These are phyloP conservation scores for Paramecium octaurelia DNA, from an alignment of 73 alveolate species.

Conservation along the genomic window DNA sequence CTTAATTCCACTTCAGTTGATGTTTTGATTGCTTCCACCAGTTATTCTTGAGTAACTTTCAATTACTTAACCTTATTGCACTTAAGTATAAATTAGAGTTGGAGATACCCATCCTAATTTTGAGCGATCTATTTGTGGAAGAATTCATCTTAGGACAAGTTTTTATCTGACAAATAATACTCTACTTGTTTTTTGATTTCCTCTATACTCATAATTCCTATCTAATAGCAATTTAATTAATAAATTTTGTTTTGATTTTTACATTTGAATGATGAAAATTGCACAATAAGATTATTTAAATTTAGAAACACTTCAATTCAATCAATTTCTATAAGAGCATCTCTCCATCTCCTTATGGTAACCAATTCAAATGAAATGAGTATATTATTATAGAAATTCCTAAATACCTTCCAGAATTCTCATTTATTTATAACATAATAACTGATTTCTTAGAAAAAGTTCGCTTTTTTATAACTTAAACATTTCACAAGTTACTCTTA, in stretches of 20 bases:
- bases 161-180: constrained; percentile 88
- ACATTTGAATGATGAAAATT: background rate
- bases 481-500: too few species aligned
- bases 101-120: constrained; percentile 76
- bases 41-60: constrained; percentile 69
- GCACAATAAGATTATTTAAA: background rate
- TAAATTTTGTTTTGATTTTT: background rate
- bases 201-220: background rate
- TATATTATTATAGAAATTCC: background rate
- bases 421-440: background rate
- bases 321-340: too few species aligned
- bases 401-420: background rate
- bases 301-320: background rate
- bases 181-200: constrained; percentile 67
- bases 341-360: background rate
- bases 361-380: background rate
- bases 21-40: constrained; percentile 51
- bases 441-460: background rate
- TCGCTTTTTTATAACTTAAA: background rate
- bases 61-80: constrained; percentile 88
- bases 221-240: background rate
- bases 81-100: constrained; percentile 74
- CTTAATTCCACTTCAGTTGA: constrained; percentile 72
- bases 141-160: constrained; percentile 77
- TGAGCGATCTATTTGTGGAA: constrained; percentile 76